Base-by-base conservation (phyloP, 1,284 basidiomycete species). In the Fomes fomentarius region DNA sequence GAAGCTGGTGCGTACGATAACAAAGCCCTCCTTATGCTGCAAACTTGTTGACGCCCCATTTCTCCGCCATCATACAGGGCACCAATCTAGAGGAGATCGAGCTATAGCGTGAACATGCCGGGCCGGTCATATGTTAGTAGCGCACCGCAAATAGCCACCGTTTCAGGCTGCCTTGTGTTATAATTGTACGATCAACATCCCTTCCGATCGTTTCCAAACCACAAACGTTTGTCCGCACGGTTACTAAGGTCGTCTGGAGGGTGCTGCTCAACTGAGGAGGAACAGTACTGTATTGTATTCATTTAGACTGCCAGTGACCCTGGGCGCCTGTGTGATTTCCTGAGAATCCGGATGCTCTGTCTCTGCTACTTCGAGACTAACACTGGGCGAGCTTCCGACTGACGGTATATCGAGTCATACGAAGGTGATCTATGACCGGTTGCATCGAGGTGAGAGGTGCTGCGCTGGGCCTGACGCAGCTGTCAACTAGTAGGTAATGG, bases 41-140 rank as follows among this genome's bases (percentile, higher is more conserved):
- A 30, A 39, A 21, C 30, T 14, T 39, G 21, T 40, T 55, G 61
- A 50, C 22, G 42, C 47, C 34, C n/a, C 21, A 31, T 10, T 34
- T 3, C 10, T 4, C n/a, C 21, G 38, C 21, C 17, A 14, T 33
- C 25, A 19, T 26, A 8, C 62, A 92, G 89, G 90, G 92, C 34
- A 93, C 89, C 15, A 93, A 91, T 69, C 69, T 91, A 59, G 91
- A 94, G 72, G 88, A 84, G 12, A 90, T 92, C 53, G 90, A 91
- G 69, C 78, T 92, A 14, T 91, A 63, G 74, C 8, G 8, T 39
- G 21, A n/a, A 39, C 19, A 10, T 11, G 21, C 24, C n/a, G 19
- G 12, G 14, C 4, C 38, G 38, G 38, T 19, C 38, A 40, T 24
- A 15, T 40, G 19, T 12, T 40, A 24, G 19, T 11, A 11, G 19